Percentiles rank a stretch among this genome's conserved stretches.
Conservation (phyloP, 2,329 filamentous ascomycete species). For the Boeremia lycopersici region DNA sequence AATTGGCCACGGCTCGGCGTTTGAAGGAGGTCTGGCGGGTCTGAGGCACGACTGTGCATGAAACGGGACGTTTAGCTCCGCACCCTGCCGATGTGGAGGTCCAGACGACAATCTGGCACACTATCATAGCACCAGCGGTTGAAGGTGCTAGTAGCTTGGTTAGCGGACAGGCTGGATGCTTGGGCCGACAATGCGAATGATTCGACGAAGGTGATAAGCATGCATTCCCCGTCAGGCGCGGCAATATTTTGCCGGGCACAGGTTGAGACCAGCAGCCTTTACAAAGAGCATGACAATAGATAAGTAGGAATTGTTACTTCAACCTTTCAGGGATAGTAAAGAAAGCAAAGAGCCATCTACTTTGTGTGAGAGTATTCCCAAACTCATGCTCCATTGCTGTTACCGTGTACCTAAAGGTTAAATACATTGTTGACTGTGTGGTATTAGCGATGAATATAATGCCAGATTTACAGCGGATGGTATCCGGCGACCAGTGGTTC, state of each 20-base stretch:
- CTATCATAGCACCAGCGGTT: neutral
- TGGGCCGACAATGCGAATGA: neutral
- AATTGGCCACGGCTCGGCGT: constrained; percentile 5
- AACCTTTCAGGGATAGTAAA: no score
- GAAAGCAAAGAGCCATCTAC: no score
- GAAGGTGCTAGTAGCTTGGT: neutral
- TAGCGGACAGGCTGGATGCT: neutral
- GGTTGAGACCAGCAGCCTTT: no score
- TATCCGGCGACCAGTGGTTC: constrained; percentile 1
- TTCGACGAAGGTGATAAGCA: neutral
- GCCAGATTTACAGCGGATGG: neutral
- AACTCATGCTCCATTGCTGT: neutral
- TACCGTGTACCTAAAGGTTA: no score
- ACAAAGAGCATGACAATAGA: no score
- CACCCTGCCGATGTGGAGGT: constrained; percentile 6
- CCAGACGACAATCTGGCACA: constrained; percentile 10
- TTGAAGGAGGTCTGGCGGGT: constrained; percentile 5
- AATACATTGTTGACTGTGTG: no score
- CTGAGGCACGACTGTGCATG: constrained; percentile 10
- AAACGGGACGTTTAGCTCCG: constrained; percentile 14
- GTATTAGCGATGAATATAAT: neutral
- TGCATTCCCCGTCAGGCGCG: neutral
- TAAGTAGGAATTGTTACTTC: no score
- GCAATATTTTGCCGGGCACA: no score
- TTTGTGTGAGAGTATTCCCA: neutral